phyloP scores from a whole-genome alignment of 805 yeast genomes.

The Teunomyces stri region DNA sequence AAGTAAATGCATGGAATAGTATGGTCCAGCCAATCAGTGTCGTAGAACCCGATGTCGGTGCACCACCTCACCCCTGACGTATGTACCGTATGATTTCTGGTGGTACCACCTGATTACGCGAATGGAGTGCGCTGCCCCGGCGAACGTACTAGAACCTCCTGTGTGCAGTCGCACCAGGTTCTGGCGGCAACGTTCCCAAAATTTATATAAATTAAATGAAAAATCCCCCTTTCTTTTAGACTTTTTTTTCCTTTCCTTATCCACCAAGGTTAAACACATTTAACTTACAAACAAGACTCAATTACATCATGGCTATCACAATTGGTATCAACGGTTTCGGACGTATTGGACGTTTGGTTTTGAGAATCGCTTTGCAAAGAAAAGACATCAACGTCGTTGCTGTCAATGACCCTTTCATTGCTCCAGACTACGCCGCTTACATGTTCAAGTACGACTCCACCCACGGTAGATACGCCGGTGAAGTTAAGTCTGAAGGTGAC shows the following conservation, averaged over 20 bases:
- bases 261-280: neutral
- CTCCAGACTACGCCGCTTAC: slow-evolving; percentile 35
- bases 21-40: slow-evolving; percentile 1
- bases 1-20: neutral
- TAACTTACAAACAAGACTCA: slow-evolving; percentile 1
- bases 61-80: slow-evolving; percentile 1
- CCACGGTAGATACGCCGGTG: slow-evolving; percentile 32
- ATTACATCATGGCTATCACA: slow-evolving; percentile 20
- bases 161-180: slow-evolving; percentile 7
- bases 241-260: neutral
- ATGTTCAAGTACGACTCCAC: slow-evolving; percentile 39
- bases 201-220: slow-evolving; percentile 9
- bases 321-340: slow-evolving; percentile 38
- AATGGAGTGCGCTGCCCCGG: slow-evolving; percentile 5
- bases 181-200: slow-evolving; percentile 5
- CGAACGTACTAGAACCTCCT: slow-evolving; percentile 1
- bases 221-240: neutral
- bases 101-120: slow-evolving; percentile 5
- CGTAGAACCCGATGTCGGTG: too few species aligned
- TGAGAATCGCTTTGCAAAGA: slow-evolving; percentile 32
- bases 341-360: slow-evolving; percentile 35
- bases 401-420: slow-evolving; percentile 34
- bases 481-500: slow-evolving; percentile 23
- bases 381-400: slow-evolving; percentile 32
- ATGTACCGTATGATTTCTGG: slow-evolving; percentile 3